Conservation (phyloP, 2,329 filamentous ascomycete species). For the Aspergillus hiratsukae region DNA sequence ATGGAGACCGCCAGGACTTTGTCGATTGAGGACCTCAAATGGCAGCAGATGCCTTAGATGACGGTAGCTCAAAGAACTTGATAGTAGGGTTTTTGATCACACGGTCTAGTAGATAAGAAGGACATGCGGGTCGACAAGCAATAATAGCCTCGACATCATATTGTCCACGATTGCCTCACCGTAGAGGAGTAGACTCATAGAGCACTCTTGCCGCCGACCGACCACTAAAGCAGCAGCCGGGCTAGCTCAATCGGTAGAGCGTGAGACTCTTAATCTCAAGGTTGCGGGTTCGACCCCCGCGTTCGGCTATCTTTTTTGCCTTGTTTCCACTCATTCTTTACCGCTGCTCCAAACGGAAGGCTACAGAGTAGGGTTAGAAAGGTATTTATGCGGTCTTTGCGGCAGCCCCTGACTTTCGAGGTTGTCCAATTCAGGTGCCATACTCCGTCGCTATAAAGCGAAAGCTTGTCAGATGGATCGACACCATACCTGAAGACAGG, state of each 20-base stretch:
- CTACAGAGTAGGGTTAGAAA: background rate
- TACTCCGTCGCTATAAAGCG: background rate
- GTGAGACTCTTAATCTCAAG: slow-evolving; percentile 48
- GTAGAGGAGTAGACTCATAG: too few species aligned
- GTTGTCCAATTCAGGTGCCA: background rate
- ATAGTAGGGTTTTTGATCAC: too few species aligned
- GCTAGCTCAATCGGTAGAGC: slow-evolving; percentile 51
- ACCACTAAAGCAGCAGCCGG: slow-evolving; percentile 26
- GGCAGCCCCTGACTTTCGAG: background rate
- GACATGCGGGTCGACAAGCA: background rate
- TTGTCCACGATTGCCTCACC: too few species aligned
- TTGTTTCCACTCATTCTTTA: background rate
- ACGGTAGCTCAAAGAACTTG: too few species aligned
- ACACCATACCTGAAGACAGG: background rate
- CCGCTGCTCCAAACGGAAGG: too few species aligned
- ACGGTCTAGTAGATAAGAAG: too few species aligned
- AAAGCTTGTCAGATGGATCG: background rate
- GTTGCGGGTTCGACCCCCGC: slow-evolving; percentile 42
- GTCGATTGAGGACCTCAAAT: too few species aligned
- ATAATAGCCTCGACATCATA: too few species aligned
- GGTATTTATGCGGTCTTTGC: background rate
- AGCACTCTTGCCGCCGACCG: too few species aligned
- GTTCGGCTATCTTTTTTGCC: slow-evolving; percentile 30
- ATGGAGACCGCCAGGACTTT: too few species aligned
- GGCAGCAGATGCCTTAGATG: too few species aligned